Evolutionary conservation across 768 basidiomycete genomes (phyloP), one percentile per base, ranked within the genome.

Genomic region (Paxillus rubicundulus): DNA sequence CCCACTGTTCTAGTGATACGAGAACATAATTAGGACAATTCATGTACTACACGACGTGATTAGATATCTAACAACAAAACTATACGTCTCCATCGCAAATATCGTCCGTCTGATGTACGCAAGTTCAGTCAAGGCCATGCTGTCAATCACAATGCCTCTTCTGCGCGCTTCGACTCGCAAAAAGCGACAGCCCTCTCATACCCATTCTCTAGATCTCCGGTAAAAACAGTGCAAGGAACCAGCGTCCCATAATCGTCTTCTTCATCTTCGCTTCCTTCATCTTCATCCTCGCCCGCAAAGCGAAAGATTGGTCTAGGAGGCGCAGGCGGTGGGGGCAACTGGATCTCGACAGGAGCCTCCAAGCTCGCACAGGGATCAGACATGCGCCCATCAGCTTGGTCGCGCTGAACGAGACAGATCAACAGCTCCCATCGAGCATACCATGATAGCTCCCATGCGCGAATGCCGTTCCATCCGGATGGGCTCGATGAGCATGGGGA

Each of bases 401-500:
- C 67, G 44, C 61, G 59, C 34, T 67, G 64, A 21, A 74, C 72
- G 4, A 82, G 70, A 50, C 76, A 72, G 42, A 77, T 56, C 43
- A 84, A 70, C 42, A 82, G 47, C 51, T 81, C 76, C 79, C 80
- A 82, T 50, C 79, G 79, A 27, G 70, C 71, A 55, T 81, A 77
- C 80, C 80, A 82, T 52, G 71, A 74, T 10, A 72, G 70, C 34
- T 74, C 67, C 81, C 80, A 81, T 21, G 57, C 57, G 14, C 66
- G 42, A 20, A 52, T 21, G 3, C 21, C 40, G 16, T 41, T 30
- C 64, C 66, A 62, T 4, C 24, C 4, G 55, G 40, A 45, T 21
- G 43, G 14, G 42, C 42, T 44, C 10, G 21, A n/a, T 5, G 43
- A 18, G 37, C 21, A 36, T 8, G 57, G 46, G 58, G 60, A 45